Percentiles rank a stretch among this genome's conserved stretches.
Evolutionary conservation across 2,329 filamentous ascomycete species (phyloP).

Genomic region (Alternaria brassicicola): DNA sequence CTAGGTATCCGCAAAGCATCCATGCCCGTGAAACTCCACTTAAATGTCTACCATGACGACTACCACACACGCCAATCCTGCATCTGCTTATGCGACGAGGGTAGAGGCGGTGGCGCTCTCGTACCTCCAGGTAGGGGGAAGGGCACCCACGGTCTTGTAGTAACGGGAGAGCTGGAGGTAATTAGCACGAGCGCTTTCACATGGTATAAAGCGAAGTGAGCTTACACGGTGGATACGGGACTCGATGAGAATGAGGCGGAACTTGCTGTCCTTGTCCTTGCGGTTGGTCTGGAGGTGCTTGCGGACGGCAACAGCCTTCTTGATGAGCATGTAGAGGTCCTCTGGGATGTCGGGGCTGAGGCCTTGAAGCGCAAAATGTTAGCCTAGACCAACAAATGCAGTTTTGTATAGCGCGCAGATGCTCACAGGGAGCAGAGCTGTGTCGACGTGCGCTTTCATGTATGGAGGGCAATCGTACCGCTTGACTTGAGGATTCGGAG

Average conservation of each 20-base stretch:
- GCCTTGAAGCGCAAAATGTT: constrained; percentile 64
- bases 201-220: not conserved
- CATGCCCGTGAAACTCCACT: constrained; percentile 47
- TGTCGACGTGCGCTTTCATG: constrained; percentile 50
- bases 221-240: constrained; percentile 91
- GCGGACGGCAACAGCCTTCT: constrained; percentile 92
- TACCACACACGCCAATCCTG: constrained; percentile 29
- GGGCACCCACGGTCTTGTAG: constrained; percentile 93
- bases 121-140: constrained; percentile 97
- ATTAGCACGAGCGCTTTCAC: not conserved
- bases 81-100: constrained; percentile 51
- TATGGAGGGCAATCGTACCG: constrained; percentile 68
- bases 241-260: constrained; percentile 99
- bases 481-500: constrained; percentile 9
- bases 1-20: constrained; percentile 45
- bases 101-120: constrained; percentile 86
- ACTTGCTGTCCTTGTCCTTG: constrained; percentile 99
- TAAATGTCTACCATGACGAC: constrained; percentile 36
- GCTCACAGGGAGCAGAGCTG: constrained; percentile 36
- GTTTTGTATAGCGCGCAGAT: constrained; percentile 73
- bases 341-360: constrained; percentile 98
- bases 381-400: constrained; percentile 48
- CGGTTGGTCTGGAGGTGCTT: constrained; percentile 99
- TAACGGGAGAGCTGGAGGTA: constrained; percentile 77
- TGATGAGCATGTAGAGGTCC: constrained; percentile 99